phyloP scores from a whole-genome alignment of 2,329 filamentous ascomycete genomes.

The Pseudopithomyces chartarum region DNA sequence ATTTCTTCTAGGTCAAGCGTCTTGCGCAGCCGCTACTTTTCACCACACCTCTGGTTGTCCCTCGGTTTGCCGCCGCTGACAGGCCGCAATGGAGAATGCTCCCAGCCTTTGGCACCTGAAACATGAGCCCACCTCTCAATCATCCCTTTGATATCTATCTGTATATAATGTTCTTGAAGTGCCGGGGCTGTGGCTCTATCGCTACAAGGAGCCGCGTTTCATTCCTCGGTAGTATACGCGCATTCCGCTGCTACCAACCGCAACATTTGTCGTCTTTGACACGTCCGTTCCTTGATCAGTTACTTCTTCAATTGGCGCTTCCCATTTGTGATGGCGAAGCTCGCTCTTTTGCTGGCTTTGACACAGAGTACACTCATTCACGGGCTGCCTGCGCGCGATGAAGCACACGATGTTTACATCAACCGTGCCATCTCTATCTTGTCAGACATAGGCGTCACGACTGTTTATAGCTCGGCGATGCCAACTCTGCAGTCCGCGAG shows the following conservation, averaged over 20 bases:
- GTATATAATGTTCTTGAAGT: slow-evolving; percentile 28
- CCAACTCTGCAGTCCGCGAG: slow-evolving; percentile 34
- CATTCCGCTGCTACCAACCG: slow-evolving; percentile 31
- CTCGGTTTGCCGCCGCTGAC: slow-evolving; percentile 17
- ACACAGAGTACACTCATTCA: slow-evolving; percentile 28
- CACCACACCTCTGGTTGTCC: slow-evolving; percentile 21
- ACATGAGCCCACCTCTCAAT: slow-evolving; percentile 11
- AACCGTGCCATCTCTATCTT: slow-evolving; percentile 31
- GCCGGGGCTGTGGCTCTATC: slow-evolving; percentile 21
- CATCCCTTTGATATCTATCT: slow-evolving; percentile 10
- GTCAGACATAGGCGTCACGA: slow-evolving; percentile 28
- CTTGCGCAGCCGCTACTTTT: slow-evolving; percentile 24
- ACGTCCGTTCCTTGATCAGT: slow-evolving; percentile 18
- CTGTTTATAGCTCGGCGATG: slow-evolving; percentile 34
- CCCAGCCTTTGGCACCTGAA: slow-evolving; percentile 28
- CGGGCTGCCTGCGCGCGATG: slow-evolving; percentile 25
- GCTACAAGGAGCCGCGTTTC: slow-evolving; percentile 20
- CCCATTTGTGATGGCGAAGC: slow-evolving; percentile 30
- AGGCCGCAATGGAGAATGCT: slow-evolving; percentile 27
- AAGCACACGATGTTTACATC: slow-evolving; percentile 11
- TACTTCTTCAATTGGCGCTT: slow-evolving; percentile 12
- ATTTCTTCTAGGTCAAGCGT: slow-evolving; percentile 24
- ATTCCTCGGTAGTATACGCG: slow-evolving; percentile 28
- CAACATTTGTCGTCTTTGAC: slow-evolving; percentile 16
- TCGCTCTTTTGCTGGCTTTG: slow-evolving; percentile 31